Conservation (phyloP, 2,329 filamentous ascomycete genomes). For the Cercospora sp. region DNA sequence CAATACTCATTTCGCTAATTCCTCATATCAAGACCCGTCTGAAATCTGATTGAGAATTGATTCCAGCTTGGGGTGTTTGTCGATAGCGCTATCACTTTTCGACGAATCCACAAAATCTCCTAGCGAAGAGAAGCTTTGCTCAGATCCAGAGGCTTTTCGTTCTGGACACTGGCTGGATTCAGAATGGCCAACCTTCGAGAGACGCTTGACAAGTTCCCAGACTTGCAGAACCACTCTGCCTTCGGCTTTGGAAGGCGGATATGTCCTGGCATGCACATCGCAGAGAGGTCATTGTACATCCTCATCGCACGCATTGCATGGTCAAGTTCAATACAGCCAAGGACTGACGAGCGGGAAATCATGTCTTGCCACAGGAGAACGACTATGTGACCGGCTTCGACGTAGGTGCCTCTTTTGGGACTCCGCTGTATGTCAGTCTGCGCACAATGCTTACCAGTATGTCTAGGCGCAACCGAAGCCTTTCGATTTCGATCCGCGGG, state of each 20-base stretch:
- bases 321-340: constrained; percentile 25
- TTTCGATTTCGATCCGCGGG: constrained; percentile 1
- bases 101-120: too few relatives aligned
- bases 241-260: constrained; percentile 57
- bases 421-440: background rate
- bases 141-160: constrained; percentile 24
- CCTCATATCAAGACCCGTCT: too few relatives aligned
- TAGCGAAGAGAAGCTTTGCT: constrained; percentile 2
- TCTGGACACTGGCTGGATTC: constrained; percentile 57
- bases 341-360: constrained; percentile 19
- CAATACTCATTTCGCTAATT: too few relatives aligned
- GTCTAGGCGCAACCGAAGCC: constrained; percentile 11
- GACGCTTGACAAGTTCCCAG: constrained; percentile 53
- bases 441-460: background rate
- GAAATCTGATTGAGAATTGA: too few relatives aligned
- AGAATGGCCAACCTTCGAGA: constrained; percentile 55
- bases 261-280: constrained; percentile 46
- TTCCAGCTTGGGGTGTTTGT: too few relatives aligned
- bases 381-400: constrained; percentile 28
- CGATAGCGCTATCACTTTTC: too few relatives aligned
- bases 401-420: constrained; percentile 4
- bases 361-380: constrained; percentile 21
- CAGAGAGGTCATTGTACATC: constrained; percentile 43
- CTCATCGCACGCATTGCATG: constrained; percentile 37
- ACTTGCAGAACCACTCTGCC: constrained; percentile 54